phyloP scores from a whole-genome alignment of 257 asterid genomes.

The Nicotiana obtusifolia region DNA sequence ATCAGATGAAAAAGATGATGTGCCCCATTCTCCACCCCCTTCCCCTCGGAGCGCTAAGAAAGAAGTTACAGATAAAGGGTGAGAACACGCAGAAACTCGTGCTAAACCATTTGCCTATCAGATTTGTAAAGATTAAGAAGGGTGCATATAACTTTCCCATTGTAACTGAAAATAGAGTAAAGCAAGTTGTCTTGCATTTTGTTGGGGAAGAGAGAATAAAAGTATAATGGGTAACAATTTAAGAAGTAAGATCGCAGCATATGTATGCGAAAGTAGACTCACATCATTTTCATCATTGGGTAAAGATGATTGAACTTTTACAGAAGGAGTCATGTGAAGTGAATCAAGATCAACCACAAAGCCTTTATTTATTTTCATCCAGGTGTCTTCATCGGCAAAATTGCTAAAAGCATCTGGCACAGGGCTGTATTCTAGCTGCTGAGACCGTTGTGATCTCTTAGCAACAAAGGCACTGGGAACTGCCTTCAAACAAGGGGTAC shows the following conservation, averaged over 20 bases:
- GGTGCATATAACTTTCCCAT: background rate
- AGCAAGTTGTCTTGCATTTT: background rate
- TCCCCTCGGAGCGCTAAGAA: background rate
- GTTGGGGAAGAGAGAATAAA: background rate
- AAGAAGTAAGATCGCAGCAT: background rate
- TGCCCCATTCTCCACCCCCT: background rate
- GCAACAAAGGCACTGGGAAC: conserved; percentile 73
- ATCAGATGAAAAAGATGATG: background rate
- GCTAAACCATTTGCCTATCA: background rate
- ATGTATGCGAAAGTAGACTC: conserved; percentile 5
- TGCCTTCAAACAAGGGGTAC: conserved; percentile 68
- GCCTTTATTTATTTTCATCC: conserved; percentile 94
- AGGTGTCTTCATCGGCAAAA: conserved; percentile 82
- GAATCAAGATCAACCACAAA: conserved; percentile 79
- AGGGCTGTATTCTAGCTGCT: conserved; percentile 68
- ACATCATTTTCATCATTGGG: conserved; percentile 41
- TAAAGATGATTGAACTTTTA: conserved; percentile 67
- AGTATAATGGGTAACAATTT: background rate
- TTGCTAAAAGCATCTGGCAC: conserved; percentile 67
- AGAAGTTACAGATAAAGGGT: background rate
- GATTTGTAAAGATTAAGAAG: background rate
- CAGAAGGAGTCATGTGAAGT: conserved; percentile 66
- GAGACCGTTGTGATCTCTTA: conserved; percentile 49
- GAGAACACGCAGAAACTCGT: background rate
- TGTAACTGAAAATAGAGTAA: background rate